Evolutionary conservation across 768 basidiomycete genomes (phyloP).

Genomic region (Sporobolomyces roseus): DNA sequence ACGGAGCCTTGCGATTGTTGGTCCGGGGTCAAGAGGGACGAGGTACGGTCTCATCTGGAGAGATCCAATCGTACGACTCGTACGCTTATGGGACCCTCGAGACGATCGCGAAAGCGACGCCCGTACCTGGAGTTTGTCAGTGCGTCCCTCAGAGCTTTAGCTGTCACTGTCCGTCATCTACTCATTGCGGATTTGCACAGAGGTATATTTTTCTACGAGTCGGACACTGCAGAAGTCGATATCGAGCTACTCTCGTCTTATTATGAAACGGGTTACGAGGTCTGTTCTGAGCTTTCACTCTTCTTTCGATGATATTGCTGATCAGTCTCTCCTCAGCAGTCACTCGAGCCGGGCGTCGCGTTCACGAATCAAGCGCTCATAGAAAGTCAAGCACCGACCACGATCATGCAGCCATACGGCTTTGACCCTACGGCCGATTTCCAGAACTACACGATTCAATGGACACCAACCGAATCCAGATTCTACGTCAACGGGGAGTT

Average conservation of each 20-base stretch:
- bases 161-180: not conserved
- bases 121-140: not conserved
- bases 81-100: conserved; percentile 11
- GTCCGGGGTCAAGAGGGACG: not conserved
- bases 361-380: conserved; percentile 16
- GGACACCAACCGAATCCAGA: not conserved
- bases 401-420: not conserved
- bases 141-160: not conserved
- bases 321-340: no score
- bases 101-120: conserved; percentile 2
- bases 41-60: not conserved
- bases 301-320: no score
- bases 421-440: conserved; percentile 19
- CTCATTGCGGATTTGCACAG: not conserved
- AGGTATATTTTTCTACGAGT: not conserved
- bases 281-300: no score
- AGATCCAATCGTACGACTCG: not conserved
- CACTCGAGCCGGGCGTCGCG: not conserved
- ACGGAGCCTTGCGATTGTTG: conserved; percentile 2
- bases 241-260: conserved; percentile 13
- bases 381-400: not conserved
- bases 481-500: conserved; percentile 22
- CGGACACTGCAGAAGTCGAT: not conserved
- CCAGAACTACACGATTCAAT: conserved; percentile 23
- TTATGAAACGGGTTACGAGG: conserved; percentile 1